A percentile compares a stretch with the other conserved stretches of the same genome.
phyloP scores from a whole-genome alignment of 2,329 filamentous ascomycete genomes.

The Phialocephala sp. region DNA sequence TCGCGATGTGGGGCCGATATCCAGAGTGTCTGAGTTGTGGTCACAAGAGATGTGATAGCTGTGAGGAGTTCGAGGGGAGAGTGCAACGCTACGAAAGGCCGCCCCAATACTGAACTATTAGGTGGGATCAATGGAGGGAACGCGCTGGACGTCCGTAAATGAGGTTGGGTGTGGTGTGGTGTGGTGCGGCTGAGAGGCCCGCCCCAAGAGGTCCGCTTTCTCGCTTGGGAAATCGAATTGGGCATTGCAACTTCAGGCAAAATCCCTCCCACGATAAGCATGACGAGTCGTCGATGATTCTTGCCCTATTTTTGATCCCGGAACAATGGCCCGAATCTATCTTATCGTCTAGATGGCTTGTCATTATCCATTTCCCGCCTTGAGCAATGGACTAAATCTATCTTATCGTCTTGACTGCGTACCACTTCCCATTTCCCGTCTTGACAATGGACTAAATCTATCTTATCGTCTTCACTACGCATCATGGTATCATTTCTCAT shows the following conservation, averaged over 20 bases:
- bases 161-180: not conserved
- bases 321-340: not conserved
- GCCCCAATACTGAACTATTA: not conserved
- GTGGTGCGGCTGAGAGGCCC: not conserved
- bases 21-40: not conserved
- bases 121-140: not conserved
- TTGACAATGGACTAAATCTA: not conserved
- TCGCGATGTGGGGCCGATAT: not conserved
- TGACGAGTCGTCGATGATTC: not conserved
- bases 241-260: not conserved
- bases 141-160: not conserved
- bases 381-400: not conserved
- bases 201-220: not conserved
- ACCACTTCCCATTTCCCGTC: not conserved
- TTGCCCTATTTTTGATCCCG: not conserved
- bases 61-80: not conserved
- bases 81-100: not conserved
- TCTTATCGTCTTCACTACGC: not conserved
- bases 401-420: not conserved
- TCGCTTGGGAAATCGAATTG: not conserved
- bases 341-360: not conserved
- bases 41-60: not conserved
- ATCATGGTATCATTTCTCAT: not conserved
- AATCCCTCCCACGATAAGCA: not conserved
- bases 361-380: not conserved